phyloP scores from a whole-genome alignment of 208 protist genomes.

The Herpetomonas muscarum region DNA sequence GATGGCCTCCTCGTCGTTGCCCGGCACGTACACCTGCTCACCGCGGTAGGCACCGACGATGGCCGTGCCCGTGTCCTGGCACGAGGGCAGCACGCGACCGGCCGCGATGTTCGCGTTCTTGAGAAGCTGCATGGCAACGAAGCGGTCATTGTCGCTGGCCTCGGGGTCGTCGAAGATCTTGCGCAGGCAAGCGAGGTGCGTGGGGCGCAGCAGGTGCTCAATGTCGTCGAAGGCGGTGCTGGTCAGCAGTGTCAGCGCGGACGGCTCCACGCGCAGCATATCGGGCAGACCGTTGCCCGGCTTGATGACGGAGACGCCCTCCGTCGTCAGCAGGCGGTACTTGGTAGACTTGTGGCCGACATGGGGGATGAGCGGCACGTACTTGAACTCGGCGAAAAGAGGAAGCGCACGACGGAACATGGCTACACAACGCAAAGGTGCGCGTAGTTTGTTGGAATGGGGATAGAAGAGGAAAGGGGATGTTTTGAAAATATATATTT shows the following conservation, averaged over 20 bases:
- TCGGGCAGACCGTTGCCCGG: slow-evolving; percentile 55
- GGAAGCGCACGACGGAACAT: slow-evolving; percentile 55
- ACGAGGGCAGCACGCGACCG: slow-evolving; percentile 85
- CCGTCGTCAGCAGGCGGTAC: slow-evolving; percentile 83
- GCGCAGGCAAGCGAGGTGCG: slow-evolving; percentile 89
- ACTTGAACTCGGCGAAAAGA: slow-evolving; percentile 57
- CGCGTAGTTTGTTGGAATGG: slow-evolving; percentile 1
- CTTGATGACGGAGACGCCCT: slow-evolving; percentile 75
- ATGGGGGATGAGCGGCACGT: slow-evolving; percentile 71
- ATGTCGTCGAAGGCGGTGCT: slow-evolving; percentile 91
- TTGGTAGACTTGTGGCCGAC: slow-evolving; percentile 57
- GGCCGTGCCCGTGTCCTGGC: slow-evolving; percentile 97
- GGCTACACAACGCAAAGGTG: background rate
- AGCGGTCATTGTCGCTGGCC: slow-evolving; percentile 95
- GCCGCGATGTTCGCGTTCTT: slow-evolving; percentile 97
- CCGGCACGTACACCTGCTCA: slow-evolving; percentile 92
- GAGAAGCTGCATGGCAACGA: slow-evolving; percentile 96
- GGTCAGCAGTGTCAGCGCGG: slow-evolving; percentile 85
- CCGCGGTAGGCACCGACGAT: slow-evolving; percentile 96
- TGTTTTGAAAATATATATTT: too few relatives aligned
- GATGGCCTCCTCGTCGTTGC: slow-evolving; percentile 91
- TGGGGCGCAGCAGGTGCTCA: slow-evolving; percentile 92
- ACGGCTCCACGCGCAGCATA: slow-evolving; percentile 86
- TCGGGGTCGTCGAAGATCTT: slow-evolving; percentile 96
- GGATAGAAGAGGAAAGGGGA: slow-evolving; percentile 4